These are phyloP conservation scores for Cyclotella sp. DNA, from an alignment of 108 stramenopile species.

Conservation along the genomic window DNA sequence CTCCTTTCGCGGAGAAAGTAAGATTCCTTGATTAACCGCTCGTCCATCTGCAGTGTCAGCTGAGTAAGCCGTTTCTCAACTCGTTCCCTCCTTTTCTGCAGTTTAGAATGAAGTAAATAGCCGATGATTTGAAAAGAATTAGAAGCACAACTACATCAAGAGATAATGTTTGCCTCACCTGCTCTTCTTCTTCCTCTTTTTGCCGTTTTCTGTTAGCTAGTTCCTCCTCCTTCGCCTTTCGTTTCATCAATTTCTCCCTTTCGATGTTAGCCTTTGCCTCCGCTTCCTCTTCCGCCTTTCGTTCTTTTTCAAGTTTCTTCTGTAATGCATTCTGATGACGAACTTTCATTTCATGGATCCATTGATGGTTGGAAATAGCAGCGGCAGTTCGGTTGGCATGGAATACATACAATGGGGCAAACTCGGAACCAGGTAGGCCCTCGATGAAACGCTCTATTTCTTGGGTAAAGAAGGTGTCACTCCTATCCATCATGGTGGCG, in stretches of 20 bases:
- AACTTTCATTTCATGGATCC: constrained; percentile 67
- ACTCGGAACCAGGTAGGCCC: constrained; percentile 84
- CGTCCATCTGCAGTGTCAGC: constrained; percentile 78
- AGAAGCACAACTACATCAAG: not conserved
- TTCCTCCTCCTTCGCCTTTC: constrained; percentile 67
- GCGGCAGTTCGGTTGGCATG: constrained; percentile 58
- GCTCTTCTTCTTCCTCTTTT: constrained; percentile 77
- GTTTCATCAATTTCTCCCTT: constrained; percentile 61
- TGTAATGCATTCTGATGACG: constrained; percentile 55
- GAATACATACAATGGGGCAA: constrained; percentile 67
- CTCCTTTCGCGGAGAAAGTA: constrained; percentile 72
- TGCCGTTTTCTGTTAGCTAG: constrained; percentile 65
- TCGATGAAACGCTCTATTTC: constrained; percentile 80
- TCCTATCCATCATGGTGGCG: constrained; percentile 65
- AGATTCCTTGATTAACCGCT: constrained; percentile 81
- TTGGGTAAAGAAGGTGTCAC: constrained; percentile 79
- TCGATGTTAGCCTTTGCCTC: constrained; percentile 44
- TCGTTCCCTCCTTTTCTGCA: constrained; percentile 66
- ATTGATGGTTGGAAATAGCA: constrained; percentile 54
- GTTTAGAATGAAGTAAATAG: not conserved
- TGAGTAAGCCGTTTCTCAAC: constrained; percentile 74
- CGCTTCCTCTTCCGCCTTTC: constrained; percentile 19
- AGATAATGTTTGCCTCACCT: not conserved
- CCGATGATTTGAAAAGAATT: not conserved
- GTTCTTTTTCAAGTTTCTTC: constrained; percentile 46